A percentile compares a stretch with the other conserved stretches of the same genome.
phyloP scores from a whole-genome alignment of 2,329 filamentous ascomycete species.

The Pseudogymnoascus sp. region DNA sequence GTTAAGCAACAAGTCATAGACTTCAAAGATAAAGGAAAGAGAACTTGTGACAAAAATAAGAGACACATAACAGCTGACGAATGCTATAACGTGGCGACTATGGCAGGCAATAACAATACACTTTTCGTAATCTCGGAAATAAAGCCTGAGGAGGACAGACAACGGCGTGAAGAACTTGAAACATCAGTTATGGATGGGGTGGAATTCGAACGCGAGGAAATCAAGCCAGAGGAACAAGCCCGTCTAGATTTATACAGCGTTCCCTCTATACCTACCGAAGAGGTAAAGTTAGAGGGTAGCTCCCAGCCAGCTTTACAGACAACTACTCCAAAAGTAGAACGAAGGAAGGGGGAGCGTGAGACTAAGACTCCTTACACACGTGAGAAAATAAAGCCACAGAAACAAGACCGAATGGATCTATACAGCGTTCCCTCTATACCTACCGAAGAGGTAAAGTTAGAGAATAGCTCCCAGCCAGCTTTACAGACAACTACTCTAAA shows the following conservation, averaged over 20 bases:
- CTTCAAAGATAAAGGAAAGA: slow-evolving; percentile 9
- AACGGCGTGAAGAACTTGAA: slow-evolving; percentile 2
- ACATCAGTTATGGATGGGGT: not conserved
- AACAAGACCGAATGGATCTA: not conserved
- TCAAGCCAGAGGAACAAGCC: slow-evolving; percentile 7
- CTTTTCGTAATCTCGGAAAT: slow-evolving; percentile 18
- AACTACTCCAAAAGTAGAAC: not conserved
- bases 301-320: not conserved
- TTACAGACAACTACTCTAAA: not conserved
- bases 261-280: not conserved
- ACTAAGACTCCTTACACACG: not conserved
- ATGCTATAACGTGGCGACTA: not conserved
- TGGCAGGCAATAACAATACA: slow-evolving; percentile 17
- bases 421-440: not conserved
- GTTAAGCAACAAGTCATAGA: slow-evolving; percentile 15
- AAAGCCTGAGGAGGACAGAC: slow-evolving; percentile 4
- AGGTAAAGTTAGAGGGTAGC: not conserved
- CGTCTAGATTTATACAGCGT: not conserved
- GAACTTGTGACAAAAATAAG: slow-evolving; percentile 14
- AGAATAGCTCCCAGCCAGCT: not conserved
- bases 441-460: not conserved
- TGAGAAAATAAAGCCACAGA: not conserved
- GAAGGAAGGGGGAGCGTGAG: not conserved
- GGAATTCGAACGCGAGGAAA: not conserved
- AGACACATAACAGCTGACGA: slow-evolving; percentile 15